Conservation (phyloP, 306 rosid species). For the Canavalia ensiformis region DNA sequence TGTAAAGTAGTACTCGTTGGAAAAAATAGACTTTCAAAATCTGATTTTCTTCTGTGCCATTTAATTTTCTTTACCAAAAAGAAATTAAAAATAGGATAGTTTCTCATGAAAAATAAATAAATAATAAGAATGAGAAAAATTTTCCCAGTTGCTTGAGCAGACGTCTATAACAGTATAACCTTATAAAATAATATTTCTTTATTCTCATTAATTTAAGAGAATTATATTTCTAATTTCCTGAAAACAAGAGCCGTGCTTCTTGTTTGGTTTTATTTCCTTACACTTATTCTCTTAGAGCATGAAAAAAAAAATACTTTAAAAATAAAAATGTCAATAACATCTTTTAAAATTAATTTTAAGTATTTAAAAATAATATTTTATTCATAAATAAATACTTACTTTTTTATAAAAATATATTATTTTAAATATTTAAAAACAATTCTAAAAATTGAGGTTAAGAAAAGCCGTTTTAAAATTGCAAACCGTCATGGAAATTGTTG, state of each 20-base stretch:
- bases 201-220: not conserved
- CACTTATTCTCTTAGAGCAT: not conserved
- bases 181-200: not conserved
- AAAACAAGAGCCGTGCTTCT: constrained; percentile 39
- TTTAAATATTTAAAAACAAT: too few species aligned
- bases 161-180: not conserved
- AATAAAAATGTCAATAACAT: too few species aligned
- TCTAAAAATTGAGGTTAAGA: too few species aligned
- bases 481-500: too few species aligned
- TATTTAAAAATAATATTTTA: too few species aligned
- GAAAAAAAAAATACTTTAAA: too few species aligned
- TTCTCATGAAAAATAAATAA: not conserved
- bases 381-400: too few species aligned
- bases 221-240: not conserved
- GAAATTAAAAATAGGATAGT: not conserved
- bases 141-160: not conserved
- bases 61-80: not conserved
- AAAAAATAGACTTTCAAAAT: not conserved
- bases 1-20: not conserved
- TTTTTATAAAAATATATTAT: too few species aligned
- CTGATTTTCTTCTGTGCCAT: not conserved
- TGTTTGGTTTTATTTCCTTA: not conserved
- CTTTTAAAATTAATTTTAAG: too few species aligned
- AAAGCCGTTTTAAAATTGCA: too few species aligned
- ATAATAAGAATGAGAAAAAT: not conserved